Conservation (phyloP, 441 rosid genomes). For the Bocquillonia castaneifolia region DNA sequence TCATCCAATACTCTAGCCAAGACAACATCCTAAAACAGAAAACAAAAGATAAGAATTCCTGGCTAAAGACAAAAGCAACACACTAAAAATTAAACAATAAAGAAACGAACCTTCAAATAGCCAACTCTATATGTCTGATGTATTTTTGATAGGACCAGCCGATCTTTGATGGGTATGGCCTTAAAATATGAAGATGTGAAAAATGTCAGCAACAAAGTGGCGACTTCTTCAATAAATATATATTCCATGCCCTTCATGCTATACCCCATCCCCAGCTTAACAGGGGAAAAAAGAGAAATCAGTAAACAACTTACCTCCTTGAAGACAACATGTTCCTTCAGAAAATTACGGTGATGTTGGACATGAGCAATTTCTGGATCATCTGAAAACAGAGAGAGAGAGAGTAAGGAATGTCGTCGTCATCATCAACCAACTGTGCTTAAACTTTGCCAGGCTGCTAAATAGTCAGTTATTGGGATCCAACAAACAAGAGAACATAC, state of each 20-base stretch:
- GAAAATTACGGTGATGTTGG: constrained; percentile 78
- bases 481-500: not conserved
- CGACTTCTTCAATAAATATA: constrained; percentile 3
- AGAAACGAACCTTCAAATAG: constrained; percentile 72
- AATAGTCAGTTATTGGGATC: too few relatives aligned
- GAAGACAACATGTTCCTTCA: constrained; percentile 90
- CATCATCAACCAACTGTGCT: not conserved
- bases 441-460: too few relatives aligned
- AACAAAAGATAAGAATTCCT: constrained; percentile 27
- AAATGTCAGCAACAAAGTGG: constrained; percentile 17
- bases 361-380: constrained; percentile 77
- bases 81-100: constrained; percentile 12
- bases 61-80: constrained; percentile 1
- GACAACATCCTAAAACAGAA: constrained; percentile 79
- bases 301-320: constrained; percentile 68
- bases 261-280: not conserved
- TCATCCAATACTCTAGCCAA: constrained; percentile 95
- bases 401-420: constrained; percentile 20
- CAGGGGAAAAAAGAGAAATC: not conserved
- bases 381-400: constrained; percentile 46
- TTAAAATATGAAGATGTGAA: constrained; percentile 29
- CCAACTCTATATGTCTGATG: constrained; percentile 98
- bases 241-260: not conserved
- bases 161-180: constrained; percentile 93
- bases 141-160: constrained; percentile 80